Evolutionary conservation across 306 rosid genomes (phyloP).

Genomic region (Cicer cuneatum): DNA sequence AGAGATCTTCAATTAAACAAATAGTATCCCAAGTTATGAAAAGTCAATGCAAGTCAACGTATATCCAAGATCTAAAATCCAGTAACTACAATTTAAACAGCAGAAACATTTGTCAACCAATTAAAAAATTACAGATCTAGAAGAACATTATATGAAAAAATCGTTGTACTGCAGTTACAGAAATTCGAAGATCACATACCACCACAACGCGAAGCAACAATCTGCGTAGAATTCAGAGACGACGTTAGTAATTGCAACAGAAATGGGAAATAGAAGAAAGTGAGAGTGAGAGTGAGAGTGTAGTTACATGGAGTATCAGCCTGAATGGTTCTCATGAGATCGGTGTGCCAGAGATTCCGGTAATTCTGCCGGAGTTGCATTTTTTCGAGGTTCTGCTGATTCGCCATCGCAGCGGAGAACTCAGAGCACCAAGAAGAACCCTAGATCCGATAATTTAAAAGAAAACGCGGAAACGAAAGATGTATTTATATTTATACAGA

Average conservation of each 20-base stretch:
- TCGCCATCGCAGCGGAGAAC: conserved; percentile 52
- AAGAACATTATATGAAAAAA: neutral
- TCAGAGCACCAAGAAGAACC: neutral
- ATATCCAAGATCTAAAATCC: conserved; percentile 21
- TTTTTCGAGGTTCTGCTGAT: conserved; percentile 67
- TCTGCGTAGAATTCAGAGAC: conserved; percentile 56
- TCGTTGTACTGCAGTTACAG: neutral
- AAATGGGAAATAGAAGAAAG: neutral
- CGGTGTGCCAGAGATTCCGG: conserved; percentile 89
- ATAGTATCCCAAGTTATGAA: neutral
- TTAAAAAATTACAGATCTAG: conserved; percentile 23
- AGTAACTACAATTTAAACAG: neutral
- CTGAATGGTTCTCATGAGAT: conserved; percentile 64
- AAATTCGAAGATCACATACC: conserved; percentile 59
- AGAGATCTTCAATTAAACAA: conserved; percentile 1
- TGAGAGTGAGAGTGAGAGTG: conserved; percentile 7
- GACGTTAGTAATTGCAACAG: conserved; percentile 31
- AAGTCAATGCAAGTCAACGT: conserved; percentile 50
- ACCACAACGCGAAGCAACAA: conserved; percentile 77
- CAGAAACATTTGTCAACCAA: neutral
- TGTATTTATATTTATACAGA: neutral
- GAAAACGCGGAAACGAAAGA: neutral
- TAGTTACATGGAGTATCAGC: conserved; percentile 78
- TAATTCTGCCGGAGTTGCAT: conserved; percentile 80
- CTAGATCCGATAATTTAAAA: conserved; percentile 7